Conservation (phyloP, 176 grass and related monocot genomes). For the Stipa capillata region DNA sequence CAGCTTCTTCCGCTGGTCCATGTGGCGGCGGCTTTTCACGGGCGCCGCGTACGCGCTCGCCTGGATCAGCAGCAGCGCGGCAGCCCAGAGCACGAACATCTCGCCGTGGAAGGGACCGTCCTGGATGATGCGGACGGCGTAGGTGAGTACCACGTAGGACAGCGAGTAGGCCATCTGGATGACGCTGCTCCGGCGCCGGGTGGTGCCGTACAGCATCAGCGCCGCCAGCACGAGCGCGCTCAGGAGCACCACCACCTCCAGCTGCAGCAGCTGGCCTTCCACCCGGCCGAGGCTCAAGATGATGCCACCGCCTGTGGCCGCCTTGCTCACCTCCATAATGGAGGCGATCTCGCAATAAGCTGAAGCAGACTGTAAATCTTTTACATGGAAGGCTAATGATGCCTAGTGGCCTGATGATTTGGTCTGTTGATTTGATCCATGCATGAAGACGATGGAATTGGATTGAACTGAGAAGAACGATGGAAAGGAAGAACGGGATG, state of each 20-base stretch:
- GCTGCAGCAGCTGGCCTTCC: slow-evolving; percentile 24
- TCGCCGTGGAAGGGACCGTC: slow-evolving; percentile 43
- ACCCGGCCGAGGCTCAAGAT: slow-evolving; percentile 16
- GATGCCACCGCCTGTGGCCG: neutral
- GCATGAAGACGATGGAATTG: neutral
- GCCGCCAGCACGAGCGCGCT: slow-evolving; percentile 39
- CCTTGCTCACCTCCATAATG: neutral
- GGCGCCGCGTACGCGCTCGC: slow-evolving; percentile 32
- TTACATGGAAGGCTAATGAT: neutral
- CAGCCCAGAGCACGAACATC: slow-evolving; percentile 50
- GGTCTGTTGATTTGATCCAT: neutral
- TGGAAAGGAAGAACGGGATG: neutral
- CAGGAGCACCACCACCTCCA: slow-evolving; percentile 44
- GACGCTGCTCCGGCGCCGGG: slow-evolving; percentile 25
- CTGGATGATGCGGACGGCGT: slow-evolving; percentile 52
- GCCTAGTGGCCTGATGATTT: neutral
- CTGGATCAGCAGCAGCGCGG: slow-evolving; percentile 41
- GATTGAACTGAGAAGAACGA: neutral
- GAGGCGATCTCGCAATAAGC: neutral
- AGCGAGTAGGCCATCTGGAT: slow-evolving; percentile 52
- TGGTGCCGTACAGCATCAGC: slow-evolving; percentile 35
- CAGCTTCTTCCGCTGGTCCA: slow-evolving; percentile 48
- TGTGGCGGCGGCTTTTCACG: slow-evolving; percentile 39
- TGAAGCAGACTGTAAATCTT: neutral
- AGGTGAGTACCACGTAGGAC: slow-evolving; percentile 49